Base-by-base conservation (phyloP, 371 early-diverging fungal genomes). In the Mucor indicus region DNA sequence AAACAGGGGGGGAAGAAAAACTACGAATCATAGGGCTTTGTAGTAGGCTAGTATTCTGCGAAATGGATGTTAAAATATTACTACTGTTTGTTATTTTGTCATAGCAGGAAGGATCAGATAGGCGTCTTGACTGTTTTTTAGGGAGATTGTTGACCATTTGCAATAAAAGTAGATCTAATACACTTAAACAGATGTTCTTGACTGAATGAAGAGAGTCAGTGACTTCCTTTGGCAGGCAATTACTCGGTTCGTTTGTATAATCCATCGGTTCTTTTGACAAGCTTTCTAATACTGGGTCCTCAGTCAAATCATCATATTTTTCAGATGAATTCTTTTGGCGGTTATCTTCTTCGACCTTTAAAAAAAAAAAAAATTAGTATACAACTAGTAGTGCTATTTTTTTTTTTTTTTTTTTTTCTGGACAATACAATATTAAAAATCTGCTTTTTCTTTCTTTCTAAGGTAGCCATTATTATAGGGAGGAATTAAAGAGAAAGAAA, bases 141-240 rank as follows among this genome's bases (percentile, higher is more conserved):
- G 27, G 57, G 16, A 41, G 19, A 11, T 60, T 55, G 17, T 43
- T 37, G 4, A 66, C 52, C 1, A 73, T 62, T 25, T 67, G 56
- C 3, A 59, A 36, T n/a, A 73, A 35, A 3, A 69, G 40, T 12
- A 61, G 29, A 60, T 69, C 67, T 11, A 73, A 54, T 9, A 67
- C 69, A 9, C 44, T 36, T 15, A 73, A 52, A 17, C 64, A 64
- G 8, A 58, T 61, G 17, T 64, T 50, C 38, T 69, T 73, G 7
- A 67, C 64, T 17, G 74, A 63, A 20, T 67, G 55, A 15, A 73
- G 41, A 3, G 67, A 67, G 21, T 59, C 48, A 17, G 58, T 36
- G 1, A 72, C 60, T 57, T 65, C 19, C 13, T 36, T 1, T 27
- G 47, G 56, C 45, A 55, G 36, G 27, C 43, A 50, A 20, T 24